phyloP scores from a whole-genome alignment of 768 basidiomycete genomes.

The Pseudohyphozyma bogoriensis region DNA sequence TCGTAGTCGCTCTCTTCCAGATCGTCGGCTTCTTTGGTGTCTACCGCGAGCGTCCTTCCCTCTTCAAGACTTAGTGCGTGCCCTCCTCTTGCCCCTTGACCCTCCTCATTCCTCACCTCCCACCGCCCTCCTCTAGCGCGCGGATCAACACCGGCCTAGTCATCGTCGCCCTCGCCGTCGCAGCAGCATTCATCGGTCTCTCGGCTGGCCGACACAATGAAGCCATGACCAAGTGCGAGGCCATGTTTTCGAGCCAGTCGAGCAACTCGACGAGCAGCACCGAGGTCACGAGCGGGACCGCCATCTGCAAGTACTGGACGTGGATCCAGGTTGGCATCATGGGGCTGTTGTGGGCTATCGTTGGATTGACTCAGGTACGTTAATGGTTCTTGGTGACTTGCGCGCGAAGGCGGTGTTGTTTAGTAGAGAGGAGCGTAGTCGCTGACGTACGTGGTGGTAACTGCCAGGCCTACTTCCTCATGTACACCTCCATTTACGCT shows the following conservation, averaged over 20 bases:
- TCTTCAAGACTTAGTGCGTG: constrained; percentile 29
- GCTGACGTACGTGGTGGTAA: neutral
- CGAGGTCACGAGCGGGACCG: constrained; percentile 46
- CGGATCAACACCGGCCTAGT: constrained; percentile 53
- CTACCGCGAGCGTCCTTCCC: constrained; percentile 48
- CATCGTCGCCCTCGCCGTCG: constrained; percentile 54
- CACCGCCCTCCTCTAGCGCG: constrained; percentile 43
- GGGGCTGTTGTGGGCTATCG: constrained; percentile 72
- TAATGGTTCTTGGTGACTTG: no score
- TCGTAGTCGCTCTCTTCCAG: constrained; percentile 65
- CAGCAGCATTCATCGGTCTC: constrained; percentile 68
- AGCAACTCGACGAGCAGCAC: constrained; percentile 33
- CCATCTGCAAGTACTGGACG: constrained; percentile 77
- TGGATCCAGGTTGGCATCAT: constrained; percentile 90
- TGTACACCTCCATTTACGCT: constrained; percentile 23
- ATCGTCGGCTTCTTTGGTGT: constrained; percentile 79
- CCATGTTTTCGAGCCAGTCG: constrained; percentile 18
- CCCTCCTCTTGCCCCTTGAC: neutral
- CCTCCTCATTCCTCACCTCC: neutral
- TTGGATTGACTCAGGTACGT: constrained; percentile 35
- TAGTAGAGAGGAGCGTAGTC: no score
- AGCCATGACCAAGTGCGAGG: constrained; percentile 56
- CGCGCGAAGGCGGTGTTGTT: no score
- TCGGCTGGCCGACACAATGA: constrained; percentile 66
- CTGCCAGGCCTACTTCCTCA: constrained; percentile 22